phyloP scores from a whole-genome alignment of 176 grass and related monocot species.

The Raddia distichophylla region DNA sequence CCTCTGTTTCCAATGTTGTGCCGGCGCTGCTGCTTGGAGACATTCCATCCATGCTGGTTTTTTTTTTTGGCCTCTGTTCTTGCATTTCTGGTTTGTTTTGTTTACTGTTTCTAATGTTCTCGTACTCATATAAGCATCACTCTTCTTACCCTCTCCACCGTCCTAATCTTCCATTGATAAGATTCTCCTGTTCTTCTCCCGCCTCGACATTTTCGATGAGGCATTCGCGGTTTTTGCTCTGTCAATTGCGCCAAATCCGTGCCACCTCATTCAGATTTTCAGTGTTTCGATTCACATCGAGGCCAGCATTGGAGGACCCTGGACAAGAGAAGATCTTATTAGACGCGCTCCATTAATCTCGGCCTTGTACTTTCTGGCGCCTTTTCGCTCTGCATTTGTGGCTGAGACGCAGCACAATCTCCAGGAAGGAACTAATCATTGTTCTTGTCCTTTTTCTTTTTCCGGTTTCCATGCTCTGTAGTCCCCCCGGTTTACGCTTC shows the following conservation, averaged over 20 bases:
- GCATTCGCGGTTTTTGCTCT: neutral
- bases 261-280: conserved; percentile 14
- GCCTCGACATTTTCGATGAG: neutral
- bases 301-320: conserved; percentile 39
- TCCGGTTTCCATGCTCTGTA: neutral
- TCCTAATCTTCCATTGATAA: neutral
- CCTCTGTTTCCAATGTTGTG: neutral
- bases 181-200: neutral
- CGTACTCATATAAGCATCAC: neutral
- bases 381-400: conserved; percentile 24
- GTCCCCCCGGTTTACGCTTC: neutral
- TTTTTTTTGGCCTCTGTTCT: neutral
- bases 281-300: neutral
- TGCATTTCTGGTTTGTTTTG: neutral
- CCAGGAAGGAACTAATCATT: conserved; percentile 24
- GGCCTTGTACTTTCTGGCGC: conserved; percentile 35
- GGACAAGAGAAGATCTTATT: neutral
- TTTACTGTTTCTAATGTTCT: neutral
- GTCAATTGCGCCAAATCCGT: conserved; percentile 13
- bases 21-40: neutral
- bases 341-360: neutral
- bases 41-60: neutral
- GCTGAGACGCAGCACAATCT: conserved; percentile 4
- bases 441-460: conserved; percentile 25
- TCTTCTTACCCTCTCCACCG: neutral